Conservation (phyloP, 176 grass and related monocot species). For the Leersia perrieri region DNA sequence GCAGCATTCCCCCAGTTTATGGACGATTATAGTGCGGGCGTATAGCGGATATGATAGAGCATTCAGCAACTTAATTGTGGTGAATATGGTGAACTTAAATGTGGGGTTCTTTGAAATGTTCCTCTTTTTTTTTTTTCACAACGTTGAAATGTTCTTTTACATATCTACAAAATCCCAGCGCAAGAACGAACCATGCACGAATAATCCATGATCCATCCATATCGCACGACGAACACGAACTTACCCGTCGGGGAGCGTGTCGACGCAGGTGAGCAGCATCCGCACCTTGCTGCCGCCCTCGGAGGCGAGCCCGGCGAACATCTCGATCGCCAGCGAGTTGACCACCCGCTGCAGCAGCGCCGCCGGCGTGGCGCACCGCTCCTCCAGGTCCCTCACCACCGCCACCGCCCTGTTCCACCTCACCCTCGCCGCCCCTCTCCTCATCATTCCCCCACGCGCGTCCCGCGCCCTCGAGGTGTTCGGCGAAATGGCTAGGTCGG, state of each 20-base stretch:
- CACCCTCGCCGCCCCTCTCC: constrained; percentile 31
- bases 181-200: no score
- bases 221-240: neutral
- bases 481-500: neutral
- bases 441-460: neutral
- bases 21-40: no score
- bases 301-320: constrained; percentile 63
- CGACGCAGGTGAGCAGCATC: constrained; percentile 75
- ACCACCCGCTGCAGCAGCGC: constrained; percentile 53
- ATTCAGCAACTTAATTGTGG: no score
- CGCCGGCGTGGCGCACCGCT: constrained; percentile 54
- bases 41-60: no score
- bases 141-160: neutral
- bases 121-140: no score
- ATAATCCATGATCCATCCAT: neutral
- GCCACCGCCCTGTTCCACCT: constrained; percentile 49
- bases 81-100: no score
- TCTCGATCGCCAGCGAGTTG: constrained; percentile 67
- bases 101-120: neutral
- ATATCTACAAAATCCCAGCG: neutral
- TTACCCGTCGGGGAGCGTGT: constrained; percentile 54
- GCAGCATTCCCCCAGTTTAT: no score
- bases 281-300: constrained; percentile 70
- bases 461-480: neutral
- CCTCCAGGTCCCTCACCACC: constrained; percentile 50